Percentiles rank a stretch among this genome's conserved stretches.
phyloP scores from a whole-genome alignment of 1,284 basidiomycete genomes.

The Gymnopus androsaceus region DNA sequence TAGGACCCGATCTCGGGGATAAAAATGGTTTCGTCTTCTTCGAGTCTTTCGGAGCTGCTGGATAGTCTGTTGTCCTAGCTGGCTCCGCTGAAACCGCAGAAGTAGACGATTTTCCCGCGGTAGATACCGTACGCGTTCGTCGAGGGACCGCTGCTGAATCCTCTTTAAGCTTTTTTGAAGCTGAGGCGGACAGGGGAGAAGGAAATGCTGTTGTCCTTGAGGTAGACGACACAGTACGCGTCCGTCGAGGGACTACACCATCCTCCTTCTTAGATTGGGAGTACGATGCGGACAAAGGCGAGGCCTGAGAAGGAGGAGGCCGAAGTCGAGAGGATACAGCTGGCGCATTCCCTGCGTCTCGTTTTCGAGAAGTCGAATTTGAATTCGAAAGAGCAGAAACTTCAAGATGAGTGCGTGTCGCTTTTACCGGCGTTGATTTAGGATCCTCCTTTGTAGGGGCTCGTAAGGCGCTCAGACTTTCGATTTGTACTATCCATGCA shows the following conservation, averaged over 20 bases:
- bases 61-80: not conserved
- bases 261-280: not conserved
- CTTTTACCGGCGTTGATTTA: not conserved
- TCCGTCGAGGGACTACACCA: not conserved
- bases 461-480: slow-evolving; percentile 18
- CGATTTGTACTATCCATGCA: slow-evolving; percentile 24
- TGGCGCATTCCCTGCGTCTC: not conserved
- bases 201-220: not conserved
- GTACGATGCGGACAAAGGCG: not conserved
- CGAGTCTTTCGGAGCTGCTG: not conserved
- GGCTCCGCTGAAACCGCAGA: not conserved
- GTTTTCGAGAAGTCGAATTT: not conserved
- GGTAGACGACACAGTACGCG: not conserved
- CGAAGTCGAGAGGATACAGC: not conserved
- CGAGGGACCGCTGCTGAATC: not conserved
- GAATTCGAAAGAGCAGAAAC: not conserved
- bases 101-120: not conserved
- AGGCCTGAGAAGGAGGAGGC: not conserved
- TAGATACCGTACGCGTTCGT: slow-evolving; percentile 4
- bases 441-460: slow-evolving; percentile 4
- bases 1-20: not conserved
- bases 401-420: too few relatives aligned
- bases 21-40: not conserved
- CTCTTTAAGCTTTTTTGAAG: slow-evolving; percentile 1
- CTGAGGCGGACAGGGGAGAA: not conserved